A percentile compares a stretch with the other conserved stretches of the same genome.
Evolutionary conservation across 192 early-diverging fungal species (phyloP).

Genomic region (Backusella tarrabulga): DNA sequence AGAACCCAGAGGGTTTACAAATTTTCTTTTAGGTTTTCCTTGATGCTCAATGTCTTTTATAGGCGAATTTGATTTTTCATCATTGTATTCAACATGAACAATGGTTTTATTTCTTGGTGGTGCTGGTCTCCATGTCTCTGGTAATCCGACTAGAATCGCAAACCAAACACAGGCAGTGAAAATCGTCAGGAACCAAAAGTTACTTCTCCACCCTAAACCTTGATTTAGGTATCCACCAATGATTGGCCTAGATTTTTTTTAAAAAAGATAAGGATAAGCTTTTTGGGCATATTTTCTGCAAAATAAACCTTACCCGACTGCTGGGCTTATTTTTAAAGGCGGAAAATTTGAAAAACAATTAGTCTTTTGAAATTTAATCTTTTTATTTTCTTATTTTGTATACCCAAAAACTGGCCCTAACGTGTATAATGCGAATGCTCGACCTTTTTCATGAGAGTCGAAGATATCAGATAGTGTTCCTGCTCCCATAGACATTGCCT

Average conservation of each 20-base stretch:
- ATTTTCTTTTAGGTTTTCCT: conserved; percentile 4
- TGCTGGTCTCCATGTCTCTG: conserved; percentile 32
- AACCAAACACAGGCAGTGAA: conserved; percentile 13
- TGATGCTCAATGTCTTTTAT: conserved; percentile 13
- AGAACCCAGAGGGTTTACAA: conserved; percentile 28
- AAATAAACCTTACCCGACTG: conserved; percentile 17
- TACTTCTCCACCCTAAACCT: conserved; percentile 39
- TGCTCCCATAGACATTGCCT: conserved; percentile 37
- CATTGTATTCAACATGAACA: not conserved
- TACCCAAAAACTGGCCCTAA: conserved; percentile 5
- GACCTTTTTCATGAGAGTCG: conserved; percentile 26
- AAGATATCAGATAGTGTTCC: conserved; percentile 38
- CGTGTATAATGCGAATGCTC: conserved; percentile 31
- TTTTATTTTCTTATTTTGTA: no score
- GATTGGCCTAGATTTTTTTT: conserved; percentile 18
- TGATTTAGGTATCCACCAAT: conserved; percentile 39
- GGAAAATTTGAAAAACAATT: no score
- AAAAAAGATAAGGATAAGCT: not conserved
- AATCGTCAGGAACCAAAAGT: conserved; percentile 34
- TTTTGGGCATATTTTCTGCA: not conserved
- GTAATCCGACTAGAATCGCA: conserved; percentile 29
- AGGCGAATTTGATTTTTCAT: not conserved
- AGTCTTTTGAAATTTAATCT: no score
- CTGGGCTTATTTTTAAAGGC: not conserved
- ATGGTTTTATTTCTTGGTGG: not conserved